Base-by-base conservation (phyloP, 2,329 filamentous ascomycete species). In the Aspergillus terreus region DNA sequence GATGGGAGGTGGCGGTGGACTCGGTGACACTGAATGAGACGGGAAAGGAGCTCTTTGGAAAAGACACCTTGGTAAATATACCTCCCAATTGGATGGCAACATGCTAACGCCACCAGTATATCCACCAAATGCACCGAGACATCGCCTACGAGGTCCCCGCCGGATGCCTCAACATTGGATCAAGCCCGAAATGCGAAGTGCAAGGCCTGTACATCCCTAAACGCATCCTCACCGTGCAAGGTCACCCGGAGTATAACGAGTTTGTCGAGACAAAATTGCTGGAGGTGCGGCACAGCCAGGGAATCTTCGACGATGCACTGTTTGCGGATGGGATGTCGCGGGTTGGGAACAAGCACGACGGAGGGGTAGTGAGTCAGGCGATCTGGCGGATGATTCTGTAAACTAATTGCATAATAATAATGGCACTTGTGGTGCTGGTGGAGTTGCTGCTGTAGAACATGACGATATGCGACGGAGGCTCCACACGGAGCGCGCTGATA, bases 101-200 rank as follows among this genome's bases (percentile, higher is more conserved):
- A 14, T 23, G 19, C 14, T 33, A 9, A 27, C 35, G 4, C 23
- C 4, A 30, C 14, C 25, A 67, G 63, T 44, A 45, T 23, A 45
- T 70, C 17, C 74, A 78, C 19, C 77, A 79, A 52, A 78, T 79
- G 74, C 77, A 79, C 53, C 71, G 70, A 44, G 76, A 78, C 59
- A 65, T 76, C 40, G 72, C 76, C 25, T 64, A 67, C 49, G 64
- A 69, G 19, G 66, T 73, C 2, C 77, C 76, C 2, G 54, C 64
- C 9, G 70, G 64, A 35, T 71, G 70, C 49, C 56, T 70, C 9
- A 73, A 73, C 43, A 63, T 79, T 2, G 76, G 73, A 6, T 70
- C 65, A 50, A 78, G 71, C 40, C 60, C 64, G 10, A 65, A 63
- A 32, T 79, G 76, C 58, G 53, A 60, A n/a, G 63, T 76, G 2